These are phyloP conservation scores for Aureobasidium pullulans DNA, from an alignment of 2,329 filamentous ascomycete genomes.

Conservation along the genomic window DNA sequence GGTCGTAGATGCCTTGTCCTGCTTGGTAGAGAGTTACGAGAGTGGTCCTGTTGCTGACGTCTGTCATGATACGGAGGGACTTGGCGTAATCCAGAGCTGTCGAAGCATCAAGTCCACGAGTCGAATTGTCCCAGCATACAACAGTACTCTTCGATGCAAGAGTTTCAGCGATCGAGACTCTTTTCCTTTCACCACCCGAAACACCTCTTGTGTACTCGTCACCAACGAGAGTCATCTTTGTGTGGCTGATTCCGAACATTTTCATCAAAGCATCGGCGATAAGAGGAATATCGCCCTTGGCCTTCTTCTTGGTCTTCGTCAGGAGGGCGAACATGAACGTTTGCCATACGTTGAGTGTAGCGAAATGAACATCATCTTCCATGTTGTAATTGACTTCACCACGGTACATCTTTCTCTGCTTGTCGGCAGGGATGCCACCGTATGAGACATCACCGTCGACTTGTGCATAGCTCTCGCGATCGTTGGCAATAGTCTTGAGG, in stretches of 20 bases:
- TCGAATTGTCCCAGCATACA: conserved; percentile 74
- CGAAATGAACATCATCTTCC: conserved; percentile 70
- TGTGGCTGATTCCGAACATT: conserved; percentile 74
- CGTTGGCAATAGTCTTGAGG: conserved; percentile 66
- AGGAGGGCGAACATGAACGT: conserved; percentile 67
- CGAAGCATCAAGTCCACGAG: conserved; percentile 69
- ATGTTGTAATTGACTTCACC: conserved; percentile 74
- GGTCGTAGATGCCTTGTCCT: conserved; percentile 60
- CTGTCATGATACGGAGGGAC: conserved; percentile 72
- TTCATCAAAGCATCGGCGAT: conserved; percentile 64
- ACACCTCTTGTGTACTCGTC: conserved; percentile 66
- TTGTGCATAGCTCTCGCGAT: conserved; percentile 55
- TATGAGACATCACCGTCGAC: conserved; percentile 66
- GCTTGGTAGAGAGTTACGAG: conserved; percentile 67
- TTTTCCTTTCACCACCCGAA: conserved; percentile 72
- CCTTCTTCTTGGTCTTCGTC: conserved; percentile 66
- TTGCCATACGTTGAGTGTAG: conserved; percentile 67
- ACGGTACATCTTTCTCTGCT: conserved; percentile 61
- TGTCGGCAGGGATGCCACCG: conserved; percentile 60
- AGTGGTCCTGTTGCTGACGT: conserved; percentile 63
- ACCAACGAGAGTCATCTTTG: conserved; percentile 67
- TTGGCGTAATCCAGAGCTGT: conserved; percentile 73
- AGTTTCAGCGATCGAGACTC: conserved; percentile 72
- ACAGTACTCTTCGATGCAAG: conserved; percentile 66
- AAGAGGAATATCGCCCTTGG: conserved; percentile 55